Evolutionary conservation across 1,139 yeast genomes (phyloP), one percentile per base, ranked within the genome.

Genomic region (Kazachstania sp.): DNA sequence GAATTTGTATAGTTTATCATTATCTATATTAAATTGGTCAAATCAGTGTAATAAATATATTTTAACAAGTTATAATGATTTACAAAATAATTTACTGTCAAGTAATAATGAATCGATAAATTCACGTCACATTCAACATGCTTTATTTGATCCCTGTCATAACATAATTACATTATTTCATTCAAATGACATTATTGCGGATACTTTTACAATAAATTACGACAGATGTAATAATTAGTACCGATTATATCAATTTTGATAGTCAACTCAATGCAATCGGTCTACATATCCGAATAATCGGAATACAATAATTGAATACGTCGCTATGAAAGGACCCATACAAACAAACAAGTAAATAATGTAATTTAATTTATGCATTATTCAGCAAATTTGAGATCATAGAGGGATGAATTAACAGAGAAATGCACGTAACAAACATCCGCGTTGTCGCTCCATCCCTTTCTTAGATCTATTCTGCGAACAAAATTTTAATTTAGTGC

Each of bases 1-100:
- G 31, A 42, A 39, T 30, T 29, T 45, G n/a, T 45, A 45, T 34
- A 35, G 43, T 19, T n/a, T 41, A 13, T 37, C 43, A n/a, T 18
- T 46, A 18, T 35, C 46, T 1, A 26, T 34, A 3, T 31, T 37
- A 15, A 29, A 19, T 18, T 37, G n/a, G 16, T 30, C 9, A 9
- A 23, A 29, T 29, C 30, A 20, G 3, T 29, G 41, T 26, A 16
- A 37, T 13, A 40, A 43, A 37, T 43, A 36, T 16, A 15, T 43
- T 5, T 20, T 20, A 9, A 12, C 11, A 12, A 36, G 41, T 30
- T 43, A 43, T 30, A 37, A 37, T 11, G 45, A 43, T 30, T 20
- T 43, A 36, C 29, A 23, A 36, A 26, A 19, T 36, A 20, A 20
- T 36, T 19, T 36, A 36, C 11, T 18, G 2, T 31, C 34, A 31